phyloP scores from a whole-genome alignment of 2,329 filamentous ascomycete genomes.

The Bertia moriformis region DNA sequence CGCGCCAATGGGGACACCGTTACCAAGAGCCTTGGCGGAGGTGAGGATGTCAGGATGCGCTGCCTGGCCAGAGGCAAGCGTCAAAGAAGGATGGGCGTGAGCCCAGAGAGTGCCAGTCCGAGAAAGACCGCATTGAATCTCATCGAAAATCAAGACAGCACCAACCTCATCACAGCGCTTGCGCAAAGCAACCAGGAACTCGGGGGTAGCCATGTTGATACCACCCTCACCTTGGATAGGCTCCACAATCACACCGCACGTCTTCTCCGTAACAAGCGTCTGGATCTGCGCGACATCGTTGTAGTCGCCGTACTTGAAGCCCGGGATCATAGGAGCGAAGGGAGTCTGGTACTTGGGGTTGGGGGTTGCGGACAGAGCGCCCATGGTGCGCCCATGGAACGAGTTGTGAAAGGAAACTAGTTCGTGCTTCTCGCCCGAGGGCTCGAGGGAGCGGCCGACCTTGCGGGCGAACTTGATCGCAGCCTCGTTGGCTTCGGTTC shows the following conservation, averaged over 20 bases:
- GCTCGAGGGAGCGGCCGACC: conserved; percentile 62
- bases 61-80: conserved; percentile 23
- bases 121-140: conserved; percentile 88
- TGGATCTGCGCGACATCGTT: conserved; percentile 66
- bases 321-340: conserved; percentile 88
- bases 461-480: conserved; percentile 96
- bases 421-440: conserved; percentile 62
- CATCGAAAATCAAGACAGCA: conserved; percentile 82
- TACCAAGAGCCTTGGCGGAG: conserved; percentile 88
- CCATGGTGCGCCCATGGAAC: conserved; percentile 96
- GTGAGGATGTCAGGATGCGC: conserved; percentile 91
- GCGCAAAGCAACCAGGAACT: conserved; percentile 75
- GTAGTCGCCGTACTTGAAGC: conserved; percentile 73
- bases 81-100: conserved; percentile 50
- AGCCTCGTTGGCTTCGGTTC: conserved; percentile 92
- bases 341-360: conserved; percentile 96
- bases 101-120: conserved; percentile 87
- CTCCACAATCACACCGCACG: conserved; percentile 89
- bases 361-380: conserved; percentile 82
- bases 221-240: conserved; percentile 96
- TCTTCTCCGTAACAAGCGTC: conserved; percentile 65
- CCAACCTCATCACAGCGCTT: conserved; percentile 73
- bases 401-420: conserved; percentile 81
- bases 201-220: conserved; percentile 67
- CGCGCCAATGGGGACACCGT: conserved; percentile 33